Base-by-base conservation (phyloP, 2,329 filamentous ascomycete species). In the Neonectria faginata region DNA sequence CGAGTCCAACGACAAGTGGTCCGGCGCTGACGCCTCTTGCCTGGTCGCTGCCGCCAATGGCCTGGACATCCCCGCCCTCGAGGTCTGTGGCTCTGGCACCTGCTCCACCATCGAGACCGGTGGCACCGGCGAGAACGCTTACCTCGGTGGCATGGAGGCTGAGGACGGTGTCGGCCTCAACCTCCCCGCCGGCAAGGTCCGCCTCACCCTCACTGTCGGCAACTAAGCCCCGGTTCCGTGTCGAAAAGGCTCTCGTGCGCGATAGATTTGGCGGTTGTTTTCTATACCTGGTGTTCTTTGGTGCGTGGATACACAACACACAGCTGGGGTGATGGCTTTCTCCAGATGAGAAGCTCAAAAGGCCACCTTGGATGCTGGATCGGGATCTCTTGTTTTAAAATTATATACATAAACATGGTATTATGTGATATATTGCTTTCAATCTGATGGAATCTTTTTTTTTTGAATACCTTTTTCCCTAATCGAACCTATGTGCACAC, bases 21-120 rank as follows among this genome's bases (percentile, higher is more conserved):
- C 82, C 3, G 85, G 85, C 44, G 82, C 81, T 62, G 85, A 87
- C 61, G 83, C 81, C 66, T 86, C 83, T 5, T 80, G 79, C 63
- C 79, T 87, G 10, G 82, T 85, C 45, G 76, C 83, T 31, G 77
- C 80, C 69, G 65, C 71, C 29, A 66, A 70, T 57, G 64, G 67
- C 60, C 68, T 77, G 14, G 5, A 61, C 18, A 78, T 80, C 56
- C 77, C 75, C 22, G 78, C 76, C 67, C 74, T 83, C 65, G 72
- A 71, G 29, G 78, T 85, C 67, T 79, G 77, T 65, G 79, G 76
- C 59, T 73, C 79, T 66, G 70, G 72, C 45, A 77, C 75, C 66
- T 85, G 83, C 79, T 82, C 81, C 41, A 77, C 70, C 74, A 75
- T 82, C 74, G 75, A 74, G 70, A 62, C 72, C 20, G 76, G 75